A percentile compares a stretch with the other conserved stretches of the same genome.
These are phyloP conservation scores for Aureobasidium zeae DNA, from an alignment of 2,329 filamentous ascomycete genomes.

Conservation along the genomic window DNA sequence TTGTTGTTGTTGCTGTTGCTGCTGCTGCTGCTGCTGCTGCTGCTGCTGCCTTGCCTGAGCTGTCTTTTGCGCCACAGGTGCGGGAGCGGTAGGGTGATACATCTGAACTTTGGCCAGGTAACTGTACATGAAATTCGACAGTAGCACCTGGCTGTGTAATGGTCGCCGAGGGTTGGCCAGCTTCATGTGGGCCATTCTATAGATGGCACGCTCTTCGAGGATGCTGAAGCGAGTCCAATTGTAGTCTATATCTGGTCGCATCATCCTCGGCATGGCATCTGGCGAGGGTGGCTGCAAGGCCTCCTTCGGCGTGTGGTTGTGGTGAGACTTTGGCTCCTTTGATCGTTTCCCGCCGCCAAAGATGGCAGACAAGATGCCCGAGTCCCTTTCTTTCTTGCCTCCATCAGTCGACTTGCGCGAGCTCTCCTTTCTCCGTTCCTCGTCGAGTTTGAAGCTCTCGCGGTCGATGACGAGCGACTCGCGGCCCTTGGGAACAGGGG, in stretches of 20 bases:
- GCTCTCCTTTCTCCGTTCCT: slow-evolving; percentile 74
- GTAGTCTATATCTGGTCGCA: slow-evolving; percentile 86
- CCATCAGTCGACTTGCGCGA: slow-evolving; percentile 57
- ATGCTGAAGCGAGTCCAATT: slow-evolving; percentile 94
- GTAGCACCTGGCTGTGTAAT: slow-evolving; percentile 83
- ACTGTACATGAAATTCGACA: slow-evolving; percentile 99
- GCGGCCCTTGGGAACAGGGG: slow-evolving; percentile 44
- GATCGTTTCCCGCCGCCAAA: slow-evolving; percentile 68
- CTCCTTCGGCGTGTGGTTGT: slow-evolving; percentile 25
- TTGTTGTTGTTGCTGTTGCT: slow-evolving; percentile 27
- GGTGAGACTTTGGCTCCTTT: slow-evolving; percentile 53
- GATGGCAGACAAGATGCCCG: slow-evolving; percentile 80
- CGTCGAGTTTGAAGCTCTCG: slow-evolving; percentile 63
- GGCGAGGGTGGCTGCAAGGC: slow-evolving; percentile 67
- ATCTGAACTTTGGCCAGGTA: slow-evolving; percentile 98
- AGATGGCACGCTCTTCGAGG: slow-evolving; percentile 90
- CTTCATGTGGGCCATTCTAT: slow-evolving; percentile 98
- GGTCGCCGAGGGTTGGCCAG: slow-evolving; percentile 92
- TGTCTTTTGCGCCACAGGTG: slow-evolving; percentile 60
- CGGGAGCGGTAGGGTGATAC: slow-evolving; percentile 83
- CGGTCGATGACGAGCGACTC: slow-evolving; percentile 81
- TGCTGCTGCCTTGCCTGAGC: slow-evolving; percentile 43
- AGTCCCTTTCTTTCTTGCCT: slow-evolving; percentile 71
- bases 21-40: slow-evolving; percentile 25
- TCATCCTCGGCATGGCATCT: slow-evolving; percentile 61